Evolutionary conservation across 192 early-diverging fungal species (phyloP).

Genomic region (Coemansia sp.): DNA sequence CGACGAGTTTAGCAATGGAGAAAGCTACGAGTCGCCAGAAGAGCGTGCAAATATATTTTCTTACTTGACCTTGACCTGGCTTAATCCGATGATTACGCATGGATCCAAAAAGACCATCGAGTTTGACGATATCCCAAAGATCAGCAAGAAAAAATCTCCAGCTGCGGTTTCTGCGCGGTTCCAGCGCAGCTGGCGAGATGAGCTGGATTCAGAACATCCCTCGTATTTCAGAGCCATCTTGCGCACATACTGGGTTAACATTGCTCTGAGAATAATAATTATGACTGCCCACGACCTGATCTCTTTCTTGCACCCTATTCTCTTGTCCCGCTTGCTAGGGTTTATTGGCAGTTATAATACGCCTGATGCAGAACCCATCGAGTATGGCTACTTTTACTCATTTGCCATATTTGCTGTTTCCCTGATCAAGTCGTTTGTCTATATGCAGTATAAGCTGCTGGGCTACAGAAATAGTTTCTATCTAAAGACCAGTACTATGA

Average conservation of each 20-base stretch:
- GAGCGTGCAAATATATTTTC: conserved; percentile 82
- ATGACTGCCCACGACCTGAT: conserved; percentile 77
- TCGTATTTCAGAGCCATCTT: conserved; percentile 67
- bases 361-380: conserved; percentile 62
- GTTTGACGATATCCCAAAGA: conserved; percentile 76
- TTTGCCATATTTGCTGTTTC: conserved; percentile 79
- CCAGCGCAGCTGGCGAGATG: conserved; percentile 71
- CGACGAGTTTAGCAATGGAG: conserved; percentile 11
- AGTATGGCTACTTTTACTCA: conserved; percentile 80
- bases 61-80: conserved; percentile 81
- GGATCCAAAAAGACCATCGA: conserved; percentile 72
- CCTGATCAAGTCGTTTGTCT: conserved; percentile 72
- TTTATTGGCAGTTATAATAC: conserved; percentile 67
- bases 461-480: conserved; percentile 78
- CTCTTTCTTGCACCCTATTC: conserved; percentile 79
- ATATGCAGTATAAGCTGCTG: conserved; percentile 89
- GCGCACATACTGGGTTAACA: conserved; percentile 66
- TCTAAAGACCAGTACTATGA: conserved; percentile 73
- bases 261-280: conserved; percentile 72
- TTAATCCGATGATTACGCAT: conserved; percentile 77
- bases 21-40: conserved; percentile 57
- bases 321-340: conserved; percentile 71
- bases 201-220: conserved; percentile 63
- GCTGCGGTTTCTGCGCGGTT: conserved; percentile 66
- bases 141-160: conserved; percentile 66